Evolutionary conservation across 352 stramenopile species (phyloP), one percentile per base, ranked within the genome.

Genomic region (Phytopythium mirpurense): DNA sequence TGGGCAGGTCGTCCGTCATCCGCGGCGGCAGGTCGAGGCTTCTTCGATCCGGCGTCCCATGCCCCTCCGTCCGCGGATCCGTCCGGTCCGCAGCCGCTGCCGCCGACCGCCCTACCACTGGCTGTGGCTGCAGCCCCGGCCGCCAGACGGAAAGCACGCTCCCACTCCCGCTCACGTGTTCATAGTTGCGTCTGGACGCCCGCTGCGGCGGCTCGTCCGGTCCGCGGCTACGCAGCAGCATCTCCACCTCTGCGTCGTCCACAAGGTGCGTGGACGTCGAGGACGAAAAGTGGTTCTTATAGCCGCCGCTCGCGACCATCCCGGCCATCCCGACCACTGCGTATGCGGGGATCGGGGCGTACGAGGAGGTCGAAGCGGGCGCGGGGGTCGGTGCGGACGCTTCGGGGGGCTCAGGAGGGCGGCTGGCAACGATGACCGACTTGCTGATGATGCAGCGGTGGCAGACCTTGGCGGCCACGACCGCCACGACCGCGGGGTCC

Each of bases 401-500:
- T n/a, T n/a, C n/a, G n/a, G n/a, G n/a, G n/a, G n/a, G n/a, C n/a
- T n/a, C n/a, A n/a, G n/a, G n/a, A n/a, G n/a, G n/a, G 0, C 32
- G 23, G 34, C 24, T 35, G 11, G 35, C 48, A 2, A 54, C 19
- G 14, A 54, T 54, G 14, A 45, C 18, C 32, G 48, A 45, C 48
- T 45, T 35, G 34, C 66, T 71, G 19, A 86, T 72, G 29, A 88
- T 60, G 50, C 78, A 88, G 0, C 68, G 68, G 1, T 70, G 67
- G 45, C 78, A 88, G 0, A 88, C 74, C 54, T 88, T 88, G 26
- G 72, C 74, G 23, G 76, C 68, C 35, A 78, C 73, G 5, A 84
- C 69, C 10, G 66, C 76, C 38, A 74, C 59, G 34, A 57, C 38
- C 0, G 67, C 46, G 11, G 59, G 51, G 29, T 10, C 9, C 37